Percentiles rank a stretch among this genome's conserved stretches.
phyloP scores from a whole-genome alignment of 1,284 basidiomycete species.

The Ganoderma boninense region DNA sequence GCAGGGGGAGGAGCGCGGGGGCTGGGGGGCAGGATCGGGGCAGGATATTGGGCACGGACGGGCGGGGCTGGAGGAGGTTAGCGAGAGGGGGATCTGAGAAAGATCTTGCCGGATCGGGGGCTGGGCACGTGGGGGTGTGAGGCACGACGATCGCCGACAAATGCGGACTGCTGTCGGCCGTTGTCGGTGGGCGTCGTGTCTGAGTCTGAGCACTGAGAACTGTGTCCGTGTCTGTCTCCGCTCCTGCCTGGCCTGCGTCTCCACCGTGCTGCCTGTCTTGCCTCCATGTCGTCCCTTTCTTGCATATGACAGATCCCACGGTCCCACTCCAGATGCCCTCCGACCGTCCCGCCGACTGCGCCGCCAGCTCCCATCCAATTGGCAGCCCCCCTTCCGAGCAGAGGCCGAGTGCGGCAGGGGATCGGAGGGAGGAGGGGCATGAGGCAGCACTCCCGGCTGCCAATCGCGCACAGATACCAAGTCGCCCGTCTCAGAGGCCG shows the following conservation, averaged over 20 bases:
- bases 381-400: slow-evolving; percentile 19
- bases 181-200: neutral
- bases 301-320: slow-evolving; percentile 13
- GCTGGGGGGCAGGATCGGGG: neutral
- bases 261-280: slow-evolving; percentile 3
- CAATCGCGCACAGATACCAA: slow-evolving; percentile 24
- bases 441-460: slow-evolving; percentile 25
- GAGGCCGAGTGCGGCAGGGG: slow-evolving; percentile 20
- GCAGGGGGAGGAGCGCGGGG: neutral
- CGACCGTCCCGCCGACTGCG: slow-evolving; percentile 3
- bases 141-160: slow-evolving; percentile 30
- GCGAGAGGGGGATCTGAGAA: neutral
- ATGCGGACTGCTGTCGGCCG: slow-evolving; percentile 1
- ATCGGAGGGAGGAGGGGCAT: slow-evolving; percentile 31
- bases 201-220: neutral
- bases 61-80: neutral
- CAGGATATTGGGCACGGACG: neutral
- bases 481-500: slow-evolving; percentile 4
- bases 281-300: slow-evolving; percentile 1
- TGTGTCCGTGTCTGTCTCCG: neutral
- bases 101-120: neutral
- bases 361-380: slow-evolving; percentile 6
- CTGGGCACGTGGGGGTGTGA: slow-evolving; percentile 32
- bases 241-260: neutral
- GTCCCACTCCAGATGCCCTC: neutral